These are phyloP conservation scores for Amanita rimosa DNA, from an alignment of 768 basidiomycete species.

Conservation along the genomic window DNA sequence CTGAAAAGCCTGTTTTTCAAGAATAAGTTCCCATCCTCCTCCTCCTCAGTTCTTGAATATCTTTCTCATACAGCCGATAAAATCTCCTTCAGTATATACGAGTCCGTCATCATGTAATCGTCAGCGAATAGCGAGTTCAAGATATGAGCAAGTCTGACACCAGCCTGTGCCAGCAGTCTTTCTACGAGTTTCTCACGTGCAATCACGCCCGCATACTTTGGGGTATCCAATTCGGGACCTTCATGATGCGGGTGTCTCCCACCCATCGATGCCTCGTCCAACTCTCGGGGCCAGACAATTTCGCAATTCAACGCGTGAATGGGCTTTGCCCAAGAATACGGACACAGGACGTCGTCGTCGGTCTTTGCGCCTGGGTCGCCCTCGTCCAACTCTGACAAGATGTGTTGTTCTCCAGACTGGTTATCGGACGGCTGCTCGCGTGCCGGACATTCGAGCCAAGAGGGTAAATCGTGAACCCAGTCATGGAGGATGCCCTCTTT, in stretches of 20 bases:
- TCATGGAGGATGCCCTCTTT: constrained; percentile 71
- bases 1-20: no score
- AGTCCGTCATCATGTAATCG: no score
- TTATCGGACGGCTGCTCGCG: background rate
- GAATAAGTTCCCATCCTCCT: no score
- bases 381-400: constrained; percentile 11
- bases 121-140: constrained; percentile 60
- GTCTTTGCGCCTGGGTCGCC: constrained; percentile 13
- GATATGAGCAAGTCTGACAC: constrained; percentile 72
- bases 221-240: constrained; percentile 55
- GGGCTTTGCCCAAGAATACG: constrained; percentile 66
- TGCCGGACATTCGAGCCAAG: constrained; percentile 58
- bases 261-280: constrained; percentile 52
- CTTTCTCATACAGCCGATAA: no score
- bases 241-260: constrained; percentile 16
- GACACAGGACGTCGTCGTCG: constrained; percentile 58
- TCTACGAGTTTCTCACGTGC: constrained; percentile 32
- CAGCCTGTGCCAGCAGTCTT: constrained; percentile 72
- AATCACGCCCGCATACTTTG: constrained; percentile 66
- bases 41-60: no score
- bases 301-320: constrained; percentile 76
- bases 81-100: no score
- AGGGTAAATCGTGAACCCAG: constrained; percentile 47
- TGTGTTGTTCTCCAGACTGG: constrained; percentile 17
- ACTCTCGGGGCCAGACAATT: constrained; percentile 65